Evolutionary conservation across 805 yeast species (phyloP).

Genomic region (Sugiyamaella valdiviana): DNA sequence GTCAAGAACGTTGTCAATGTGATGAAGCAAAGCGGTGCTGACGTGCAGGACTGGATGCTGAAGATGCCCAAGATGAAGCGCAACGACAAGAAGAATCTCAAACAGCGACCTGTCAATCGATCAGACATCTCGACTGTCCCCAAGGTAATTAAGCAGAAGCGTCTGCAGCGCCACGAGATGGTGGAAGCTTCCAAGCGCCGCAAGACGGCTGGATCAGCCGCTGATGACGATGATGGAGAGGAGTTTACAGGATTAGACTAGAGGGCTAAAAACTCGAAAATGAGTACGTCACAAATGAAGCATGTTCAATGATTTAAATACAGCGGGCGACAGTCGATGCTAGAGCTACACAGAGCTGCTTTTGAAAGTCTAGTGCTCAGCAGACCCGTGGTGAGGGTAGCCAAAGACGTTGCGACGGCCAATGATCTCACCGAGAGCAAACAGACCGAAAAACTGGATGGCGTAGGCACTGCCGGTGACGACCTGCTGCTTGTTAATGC

Average conservation of each 20-base stretch:
- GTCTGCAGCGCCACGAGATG: slow-evolving; percentile 61
- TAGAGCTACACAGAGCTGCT: background rate
- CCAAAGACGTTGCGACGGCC: slow-evolving; percentile 95
- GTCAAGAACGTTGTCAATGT: slow-evolving; percentile 85
- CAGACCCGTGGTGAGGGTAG: slow-evolving; percentile 44
- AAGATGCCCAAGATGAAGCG: slow-evolving; percentile 58
- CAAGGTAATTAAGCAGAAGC: slow-evolving; percentile 54
- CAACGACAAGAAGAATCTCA: slow-evolving; percentile 55
- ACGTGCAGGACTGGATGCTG: slow-evolving; percentile 75
- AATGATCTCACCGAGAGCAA: slow-evolving; percentile 89
- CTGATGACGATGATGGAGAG: background rate
- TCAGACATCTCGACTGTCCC: slow-evolving; percentile 74
- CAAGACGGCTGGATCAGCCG: slow-evolving; percentile 5
- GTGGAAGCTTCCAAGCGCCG: slow-evolving; percentile 33
- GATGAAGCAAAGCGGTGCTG: slow-evolving; percentile 82
- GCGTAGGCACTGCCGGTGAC: slow-evolving; percentile 67
- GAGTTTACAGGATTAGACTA: background rate
- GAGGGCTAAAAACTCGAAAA: background rate
- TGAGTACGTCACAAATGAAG: background rate
- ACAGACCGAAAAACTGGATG: slow-evolving; percentile 82
- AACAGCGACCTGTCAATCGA: slow-evolving; percentile 53
- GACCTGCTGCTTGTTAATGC: slow-evolving; percentile 49
- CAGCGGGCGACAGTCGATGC: background rate
- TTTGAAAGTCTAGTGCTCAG: background rate
- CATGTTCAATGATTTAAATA: background rate